Evolutionary conservation across 805 yeast species (phyloP).

Genomic region (Kuraishia piskuri): DNA sequence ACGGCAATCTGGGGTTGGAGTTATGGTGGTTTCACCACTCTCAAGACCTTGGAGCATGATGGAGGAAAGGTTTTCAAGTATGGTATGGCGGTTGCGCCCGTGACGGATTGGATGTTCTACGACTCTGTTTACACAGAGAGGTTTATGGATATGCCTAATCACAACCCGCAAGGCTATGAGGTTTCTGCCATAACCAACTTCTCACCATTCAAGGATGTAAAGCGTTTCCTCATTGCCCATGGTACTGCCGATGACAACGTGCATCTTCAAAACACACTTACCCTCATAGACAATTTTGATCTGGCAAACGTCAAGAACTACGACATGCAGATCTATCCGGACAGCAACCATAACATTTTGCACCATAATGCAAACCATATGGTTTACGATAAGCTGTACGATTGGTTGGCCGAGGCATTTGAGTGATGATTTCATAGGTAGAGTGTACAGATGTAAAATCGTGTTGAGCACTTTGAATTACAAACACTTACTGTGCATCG

Average conservation of each 20-base stretch:
- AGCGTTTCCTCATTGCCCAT: conserved; percentile 61
- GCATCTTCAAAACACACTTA: conserved; percentile 62
- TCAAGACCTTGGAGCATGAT: conserved; percentile 68
- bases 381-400: conserved; percentile 60
- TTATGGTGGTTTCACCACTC: conserved; percentile 72
- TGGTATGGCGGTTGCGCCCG: conserved; percentile 83
- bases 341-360: conserved; percentile 77
- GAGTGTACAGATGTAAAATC: no score
- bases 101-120: conserved; percentile 67
- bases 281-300: conserved; percentile 53
- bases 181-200: conserved; percentile 26
- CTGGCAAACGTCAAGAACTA: conserved; percentile 50
- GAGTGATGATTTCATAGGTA: no score
- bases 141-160: conserved; percentile 51
- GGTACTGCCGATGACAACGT: conserved; percentile 86
- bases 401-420: conserved; percentile 63
- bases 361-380: conserved; percentile 73
- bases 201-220: conserved; percentile 32
- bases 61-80: conserved; percentile 53
- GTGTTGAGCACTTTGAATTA: no score
- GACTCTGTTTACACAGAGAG: conserved; percentile 78
- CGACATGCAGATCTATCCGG: conserved; percentile 87
- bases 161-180: conserved; percentile 41
- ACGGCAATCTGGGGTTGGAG: conserved; percentile 87
- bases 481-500: no score